These are phyloP conservation scores for Sabuloglossum arenarium DNA, from an alignment of 495 filamentous ascomycete genomes.

Conservation along the genomic window DNA sequence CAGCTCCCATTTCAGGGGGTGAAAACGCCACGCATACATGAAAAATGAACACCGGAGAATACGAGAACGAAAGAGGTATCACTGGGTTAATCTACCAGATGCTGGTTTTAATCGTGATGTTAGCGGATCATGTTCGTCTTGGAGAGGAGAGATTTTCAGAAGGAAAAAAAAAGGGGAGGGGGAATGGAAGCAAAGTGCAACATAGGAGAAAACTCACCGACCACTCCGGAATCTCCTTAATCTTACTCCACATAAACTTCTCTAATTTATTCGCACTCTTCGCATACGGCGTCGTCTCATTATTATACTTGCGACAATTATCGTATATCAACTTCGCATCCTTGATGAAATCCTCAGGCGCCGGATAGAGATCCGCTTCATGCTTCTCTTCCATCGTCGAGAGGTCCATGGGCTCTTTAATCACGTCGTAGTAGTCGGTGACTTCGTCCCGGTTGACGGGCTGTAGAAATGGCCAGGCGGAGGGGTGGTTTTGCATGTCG, in stretches of 20 bases:
- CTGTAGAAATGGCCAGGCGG: constrained; percentile 83
- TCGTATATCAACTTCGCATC: constrained; percentile 85
- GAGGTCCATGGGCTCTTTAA: constrained; percentile 95
- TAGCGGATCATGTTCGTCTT: not conserved
- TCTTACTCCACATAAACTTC: constrained; percentile 90
- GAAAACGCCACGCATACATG: not conserved
- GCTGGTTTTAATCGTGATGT: not conserved
- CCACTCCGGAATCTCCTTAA: constrained; percentile 91
- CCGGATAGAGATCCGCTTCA: constrained; percentile 79
- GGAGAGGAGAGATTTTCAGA: too few species aligned
- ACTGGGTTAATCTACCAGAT: not conserved
- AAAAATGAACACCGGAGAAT: not conserved
- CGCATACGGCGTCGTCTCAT: constrained; percentile 83
- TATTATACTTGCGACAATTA: constrained; percentile 92
- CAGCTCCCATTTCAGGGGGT: not conserved
- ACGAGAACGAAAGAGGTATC: too few species aligned
- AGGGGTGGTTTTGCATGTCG: constrained; percentile 81
- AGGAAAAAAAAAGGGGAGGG: not conserved
- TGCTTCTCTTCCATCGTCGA: constrained; percentile 90
- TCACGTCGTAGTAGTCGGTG: constrained; percentile 92
- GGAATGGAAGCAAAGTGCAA: not conserved
- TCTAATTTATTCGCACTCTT: constrained; percentile 92
- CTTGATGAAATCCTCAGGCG: constrained; percentile 79
- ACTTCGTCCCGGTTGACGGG: constrained; percentile 94
- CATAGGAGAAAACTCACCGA: constrained; percentile 32